Evolutionary conservation across 2,329 filamentous ascomycete species (phyloP).

Genomic region (Cladophialophora exuberans): DNA sequence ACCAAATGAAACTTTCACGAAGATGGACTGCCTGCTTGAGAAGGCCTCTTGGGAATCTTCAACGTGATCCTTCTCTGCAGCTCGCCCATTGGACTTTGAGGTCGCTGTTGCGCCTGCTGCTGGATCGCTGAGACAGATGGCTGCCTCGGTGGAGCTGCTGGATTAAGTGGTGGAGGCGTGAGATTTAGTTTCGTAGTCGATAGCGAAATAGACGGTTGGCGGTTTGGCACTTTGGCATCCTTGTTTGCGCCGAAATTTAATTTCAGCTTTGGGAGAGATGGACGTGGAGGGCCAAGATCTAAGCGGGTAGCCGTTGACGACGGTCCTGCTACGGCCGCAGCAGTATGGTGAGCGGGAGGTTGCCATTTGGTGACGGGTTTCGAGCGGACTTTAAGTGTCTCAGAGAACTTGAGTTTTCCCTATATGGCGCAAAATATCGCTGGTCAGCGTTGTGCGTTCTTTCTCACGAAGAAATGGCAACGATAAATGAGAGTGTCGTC

Average conservation of each 20-base stretch:
- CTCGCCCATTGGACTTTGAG: background rate
- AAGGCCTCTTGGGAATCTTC: constrained; percentile 9
- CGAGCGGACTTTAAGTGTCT: constrained; percentile 44
- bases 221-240: background rate
- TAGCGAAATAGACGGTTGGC: constrained; percentile 30
- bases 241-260: constrained; percentile 35
- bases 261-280: constrained; percentile 19
- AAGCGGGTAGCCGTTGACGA: no score
- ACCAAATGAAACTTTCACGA: background rate
- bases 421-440: no score
- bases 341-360: constrained; percentile 27
- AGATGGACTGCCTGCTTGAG: background rate
- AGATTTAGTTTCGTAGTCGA: constrained; percentile 39
- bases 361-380: constrained; percentile 38
- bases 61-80: constrained; percentile 2
- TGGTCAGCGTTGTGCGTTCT: background rate
- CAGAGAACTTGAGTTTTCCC: constrained; percentile 49
- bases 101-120: background rate
- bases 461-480: constrained; percentile 14
- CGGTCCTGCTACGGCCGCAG: constrained; percentile 6
- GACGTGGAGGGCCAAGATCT: background rate
- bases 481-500: constrained; percentile 1
- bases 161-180: constrained; percentile 28
- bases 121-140: background rate
- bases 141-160: background rate